These are phyloP conservation scores for Climacium dendroides DNA, from an alignment of 225 moss, liverwort and hornwort species.

Conservation along the genomic window DNA sequence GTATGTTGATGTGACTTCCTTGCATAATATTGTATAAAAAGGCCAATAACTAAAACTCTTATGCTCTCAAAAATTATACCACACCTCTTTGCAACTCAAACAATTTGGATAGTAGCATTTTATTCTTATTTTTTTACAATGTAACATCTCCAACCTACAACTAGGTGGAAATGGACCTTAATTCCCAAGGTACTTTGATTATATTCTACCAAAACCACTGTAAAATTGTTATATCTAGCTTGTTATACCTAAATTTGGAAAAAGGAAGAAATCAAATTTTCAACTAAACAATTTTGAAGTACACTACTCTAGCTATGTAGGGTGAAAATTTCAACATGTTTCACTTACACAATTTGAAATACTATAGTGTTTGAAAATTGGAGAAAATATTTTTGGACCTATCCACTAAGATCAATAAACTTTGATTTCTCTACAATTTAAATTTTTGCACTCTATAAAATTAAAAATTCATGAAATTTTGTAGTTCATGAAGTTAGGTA, in stretches of 20 bases:
- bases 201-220: background rate
- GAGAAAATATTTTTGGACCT: background rate
- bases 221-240: background rate
- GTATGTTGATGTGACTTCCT: background rate
- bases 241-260: background rate
- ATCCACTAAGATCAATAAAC: accelerated
- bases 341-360: accelerated
- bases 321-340: background rate
- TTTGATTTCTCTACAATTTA: accelerated
- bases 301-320: background rate
- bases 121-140: no score
- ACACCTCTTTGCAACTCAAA: accelerated
- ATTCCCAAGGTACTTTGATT: background rate
- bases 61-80: accelerated
- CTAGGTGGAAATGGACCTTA: background rate
- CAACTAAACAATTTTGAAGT: background rate
- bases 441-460: accelerated
- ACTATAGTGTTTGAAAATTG: background rate
- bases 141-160: background rate
- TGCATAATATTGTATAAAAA: background rate
- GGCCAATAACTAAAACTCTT: background rate
- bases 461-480: background rate
- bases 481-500: background rate
- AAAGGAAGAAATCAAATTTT: background rate
- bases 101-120: background rate